Conservation (phyloP, 169 alveolate genomes). For the Amoebophrya sp. region DNA sequence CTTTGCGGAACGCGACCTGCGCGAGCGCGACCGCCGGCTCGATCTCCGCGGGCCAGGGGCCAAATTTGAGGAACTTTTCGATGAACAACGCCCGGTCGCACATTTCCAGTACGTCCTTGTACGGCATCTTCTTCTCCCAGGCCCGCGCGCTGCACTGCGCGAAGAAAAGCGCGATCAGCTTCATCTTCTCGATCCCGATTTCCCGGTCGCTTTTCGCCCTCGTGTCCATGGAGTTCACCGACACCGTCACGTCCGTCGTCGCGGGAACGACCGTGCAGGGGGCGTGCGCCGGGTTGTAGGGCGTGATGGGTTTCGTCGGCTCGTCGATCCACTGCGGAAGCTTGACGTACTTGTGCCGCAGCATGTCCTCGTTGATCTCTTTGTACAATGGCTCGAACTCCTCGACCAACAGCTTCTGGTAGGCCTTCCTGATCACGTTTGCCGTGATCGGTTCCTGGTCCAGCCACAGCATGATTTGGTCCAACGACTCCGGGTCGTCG, state of each 20-base stretch:
- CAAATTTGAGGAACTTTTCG: neutral
- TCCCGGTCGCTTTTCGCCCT: conserved; percentile 29
- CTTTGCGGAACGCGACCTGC: conserved; percentile 35
- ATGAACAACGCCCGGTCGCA: neutral
- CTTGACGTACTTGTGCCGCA: neutral
- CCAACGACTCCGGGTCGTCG: conserved; percentile 33
- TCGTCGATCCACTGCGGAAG: neutral
- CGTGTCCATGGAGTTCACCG: conserved; percentile 37
- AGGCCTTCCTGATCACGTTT: conserved; percentile 34
- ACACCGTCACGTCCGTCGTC: neutral
- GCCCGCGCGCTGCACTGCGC: conserved; percentile 27
- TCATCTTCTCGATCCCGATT: neutral
- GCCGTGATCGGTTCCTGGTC: conserved; percentile 38
- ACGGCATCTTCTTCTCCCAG: conserved; percentile 25
- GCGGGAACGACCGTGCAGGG: neutral
- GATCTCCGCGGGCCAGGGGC: conserved; percentile 39
- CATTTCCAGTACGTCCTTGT: conserved; percentile 28
- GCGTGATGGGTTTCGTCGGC: neutral
- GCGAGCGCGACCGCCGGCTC: conserved; percentile 40
- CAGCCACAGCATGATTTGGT: conserved; percentile 39
- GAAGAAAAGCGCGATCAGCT: neutral
- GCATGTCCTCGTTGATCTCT: neutral
- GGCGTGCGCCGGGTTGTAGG: neutral
- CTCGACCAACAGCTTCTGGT: conserved; percentile 27
- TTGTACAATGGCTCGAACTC: neutral